phyloP scores from a whole-genome alignment of 805 yeast species.

The Metschnikowia drakensbergensis region DNA sequence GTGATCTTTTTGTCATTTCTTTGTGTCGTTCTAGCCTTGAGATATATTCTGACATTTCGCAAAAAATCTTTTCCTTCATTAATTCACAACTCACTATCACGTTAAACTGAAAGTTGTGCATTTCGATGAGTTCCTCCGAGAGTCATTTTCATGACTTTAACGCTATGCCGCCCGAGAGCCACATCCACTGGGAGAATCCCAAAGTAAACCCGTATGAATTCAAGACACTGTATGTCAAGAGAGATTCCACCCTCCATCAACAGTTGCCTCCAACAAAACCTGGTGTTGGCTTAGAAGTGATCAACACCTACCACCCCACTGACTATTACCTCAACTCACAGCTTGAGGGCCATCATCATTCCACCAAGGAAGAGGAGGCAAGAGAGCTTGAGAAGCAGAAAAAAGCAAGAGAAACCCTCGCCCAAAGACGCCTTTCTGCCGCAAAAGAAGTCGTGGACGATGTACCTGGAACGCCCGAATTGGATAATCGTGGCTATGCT shows the following conservation, averaged over 20 bases:
- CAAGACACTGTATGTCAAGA: not conserved
- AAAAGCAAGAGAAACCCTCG: not conserved
- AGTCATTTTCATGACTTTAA: not conserved
- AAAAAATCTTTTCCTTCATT: not conserved
- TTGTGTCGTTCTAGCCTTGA: too few relatives aligned
- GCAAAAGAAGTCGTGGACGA: not conserved
- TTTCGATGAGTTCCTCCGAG: not conserved
- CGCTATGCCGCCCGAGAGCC: not conserved
- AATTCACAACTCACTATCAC: not conserved
- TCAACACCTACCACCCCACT: not conserved
- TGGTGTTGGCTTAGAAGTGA: not conserved
- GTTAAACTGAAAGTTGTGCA: not conserved
- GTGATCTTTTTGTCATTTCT: too few relatives aligned
- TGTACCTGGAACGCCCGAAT: not conserved
- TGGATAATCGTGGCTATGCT: not conserved
- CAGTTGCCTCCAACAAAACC: not conserved
- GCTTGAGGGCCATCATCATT: not conserved
- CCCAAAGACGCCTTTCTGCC: not conserved
- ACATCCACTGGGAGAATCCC: not conserved
- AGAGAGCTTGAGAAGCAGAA: not conserved
- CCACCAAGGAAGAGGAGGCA: not conserved
- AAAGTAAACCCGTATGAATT: constrained; percentile 1
- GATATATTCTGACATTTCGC: not conserved
- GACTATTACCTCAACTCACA: not conserved
- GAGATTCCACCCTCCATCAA: not conserved